Base-by-base conservation (phyloP, 768 basidiomycete species). In the Auricularia cornea region DNA sequence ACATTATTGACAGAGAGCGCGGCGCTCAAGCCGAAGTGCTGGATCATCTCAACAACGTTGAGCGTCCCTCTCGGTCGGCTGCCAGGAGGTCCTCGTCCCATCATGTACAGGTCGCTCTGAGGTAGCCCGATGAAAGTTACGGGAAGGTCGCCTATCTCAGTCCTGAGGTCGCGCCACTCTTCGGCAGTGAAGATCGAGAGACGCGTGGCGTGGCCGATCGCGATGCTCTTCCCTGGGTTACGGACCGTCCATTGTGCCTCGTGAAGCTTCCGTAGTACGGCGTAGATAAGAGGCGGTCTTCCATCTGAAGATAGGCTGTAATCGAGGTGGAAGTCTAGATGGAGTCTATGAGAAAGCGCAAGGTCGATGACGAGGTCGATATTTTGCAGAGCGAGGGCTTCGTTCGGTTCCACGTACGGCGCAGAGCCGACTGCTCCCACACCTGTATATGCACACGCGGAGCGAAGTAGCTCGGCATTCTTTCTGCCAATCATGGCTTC, bases 31-130 rank as follows among this genome's bases (percentile, higher is more conserved):
- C 79, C 77, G 69, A 80, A 77, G 65, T 71, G 72, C 64, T 73
- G 74, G 56, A 84, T 73, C 62, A 78, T 72, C 48, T 64, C 35
- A 28, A 83, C 80, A 61, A 83, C 80, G 63, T 83, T 79, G 59
- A 87, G 78, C 32, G 85, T 84, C 61, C 81, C 74, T 66, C 86
- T 75, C 56, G 82, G 84, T 20, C 44, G 44, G 20, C 44, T 23
- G 6, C 44, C 44, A 30, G 79, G 72, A 26, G 80, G 79, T 29
- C 60, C 60, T 60, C 84, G 76, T 29, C 84, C 86, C 76, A 85
- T 83, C 82, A 87, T 87, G 74, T 87, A 88, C 68, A 87, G 75
- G 66, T 88, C 86, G 62, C 80, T 86, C 67, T 86, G 83, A 16
- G 83, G 85, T 28, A 88, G 74, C 3, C 82, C 80, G 6, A 87